Conservation (phyloP, 2,329 filamentous ascomycete species). For the Didymosphaeria variabile region DNA sequence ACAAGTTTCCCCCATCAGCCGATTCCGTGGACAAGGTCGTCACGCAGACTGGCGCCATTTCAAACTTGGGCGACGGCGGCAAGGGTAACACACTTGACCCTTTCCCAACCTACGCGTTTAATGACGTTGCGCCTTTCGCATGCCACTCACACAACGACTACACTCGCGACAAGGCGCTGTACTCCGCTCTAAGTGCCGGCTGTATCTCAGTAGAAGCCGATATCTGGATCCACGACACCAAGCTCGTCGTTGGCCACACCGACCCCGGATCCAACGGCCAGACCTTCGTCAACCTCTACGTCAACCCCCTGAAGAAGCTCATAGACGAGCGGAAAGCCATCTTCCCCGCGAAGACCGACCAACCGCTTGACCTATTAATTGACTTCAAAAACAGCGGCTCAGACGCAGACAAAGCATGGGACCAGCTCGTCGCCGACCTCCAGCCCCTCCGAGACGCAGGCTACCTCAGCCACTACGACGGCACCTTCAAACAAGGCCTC, state of each 20-base stretch:
- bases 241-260: constrained; percentile 71
- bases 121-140: constrained; percentile 60
- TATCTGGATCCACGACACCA: constrained; percentile 68
- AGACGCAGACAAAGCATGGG: constrained; percentile 34
- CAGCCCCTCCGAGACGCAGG: constrained; percentile 55
- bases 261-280: constrained; percentile 57
- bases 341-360: constrained; percentile 36
- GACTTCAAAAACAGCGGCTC: constrained; percentile 52
- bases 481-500: constrained; percentile 42
- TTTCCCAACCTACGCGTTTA: constrained; percentile 24
- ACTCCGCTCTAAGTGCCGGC: constrained; percentile 67
- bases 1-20: constrained; percentile 21
- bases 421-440: constrained; percentile 49
- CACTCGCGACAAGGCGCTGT: constrained; percentile 61
- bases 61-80: constrained; percentile 13
- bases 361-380: constrained; percentile 60
- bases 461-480: constrained; percentile 60
- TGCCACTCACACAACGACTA: constrained; percentile 79
- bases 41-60: constrained; percentile 16
- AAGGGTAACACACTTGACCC: constrained; percentile 23
- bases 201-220: constrained; percentile 75
- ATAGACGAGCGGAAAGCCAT: constrained; percentile 15
- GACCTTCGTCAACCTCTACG: constrained; percentile 70
- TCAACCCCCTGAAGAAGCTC: constrained; percentile 63
- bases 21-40: constrained; percentile 19